Conservation (phyloP, 2,329 filamentous ascomycete species). For the Fusarium staphyleae region DNA sequence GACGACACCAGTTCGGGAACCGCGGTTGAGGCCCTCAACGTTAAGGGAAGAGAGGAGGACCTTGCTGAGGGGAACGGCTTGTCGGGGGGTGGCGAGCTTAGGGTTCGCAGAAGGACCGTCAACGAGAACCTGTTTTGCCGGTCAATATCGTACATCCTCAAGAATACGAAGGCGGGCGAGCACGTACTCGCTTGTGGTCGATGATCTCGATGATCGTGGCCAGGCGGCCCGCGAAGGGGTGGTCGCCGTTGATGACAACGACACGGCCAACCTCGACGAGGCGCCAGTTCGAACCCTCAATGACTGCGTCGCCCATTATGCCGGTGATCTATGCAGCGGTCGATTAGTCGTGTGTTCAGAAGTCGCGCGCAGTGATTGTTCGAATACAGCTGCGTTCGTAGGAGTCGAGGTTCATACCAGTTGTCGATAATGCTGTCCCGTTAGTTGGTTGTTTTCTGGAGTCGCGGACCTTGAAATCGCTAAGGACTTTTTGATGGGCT, state of each 20-base stretch:
- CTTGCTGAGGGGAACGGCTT: slow-evolving; percentile 81
- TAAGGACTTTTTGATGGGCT: slow-evolving; percentile 52
- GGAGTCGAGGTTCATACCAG: slow-evolving; percentile 48
- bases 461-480: slow-evolving; percentile 48
- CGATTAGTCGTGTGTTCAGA: slow-evolving; percentile 46
- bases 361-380: slow-evolving; percentile 37
- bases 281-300: slow-evolving; percentile 88
- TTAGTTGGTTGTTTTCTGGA: slow-evolving; percentile 50
- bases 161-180: slow-evolving; percentile 26
- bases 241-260: slow-evolving; percentile 83
- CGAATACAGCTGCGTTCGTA: slow-evolving; percentile 38
- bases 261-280: slow-evolving; percentile 98
- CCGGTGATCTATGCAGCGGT: slow-evolving; percentile 59
- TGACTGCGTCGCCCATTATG: slow-evolving; percentile 84
- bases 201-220: slow-evolving; percentile 98
- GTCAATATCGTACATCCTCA: slow-evolving; percentile 37
- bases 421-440: slow-evolving; percentile 50
- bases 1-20: slow-evolving; percentile 80
- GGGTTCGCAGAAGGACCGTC: slow-evolving; percentile 89
- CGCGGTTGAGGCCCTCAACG: slow-evolving; percentile 85
- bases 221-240: slow-evolving; percentile 83
- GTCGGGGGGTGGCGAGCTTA: slow-evolving; percentile 83
- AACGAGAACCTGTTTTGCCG: slow-evolving; percentile 77
- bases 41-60: slow-evolving; percentile 89
- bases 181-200: slow-evolving; percentile 99